phyloP scores from a whole-genome alignment of 805 yeast species.

The Candida fluviatilis region DNA sequence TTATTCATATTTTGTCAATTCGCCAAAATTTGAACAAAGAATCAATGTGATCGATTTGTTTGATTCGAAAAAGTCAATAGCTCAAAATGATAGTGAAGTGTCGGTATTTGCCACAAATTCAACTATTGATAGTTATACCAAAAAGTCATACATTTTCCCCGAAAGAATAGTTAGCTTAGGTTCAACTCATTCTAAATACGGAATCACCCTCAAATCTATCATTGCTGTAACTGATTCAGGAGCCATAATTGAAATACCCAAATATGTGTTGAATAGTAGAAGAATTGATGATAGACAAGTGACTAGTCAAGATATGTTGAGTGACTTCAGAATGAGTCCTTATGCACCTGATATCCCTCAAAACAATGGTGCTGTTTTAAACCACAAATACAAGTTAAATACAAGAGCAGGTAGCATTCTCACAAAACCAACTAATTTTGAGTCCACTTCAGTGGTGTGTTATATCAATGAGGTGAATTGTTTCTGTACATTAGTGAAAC shows the following conservation, averaged over 20 bases:
- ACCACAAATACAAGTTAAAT: conserved; percentile 33
- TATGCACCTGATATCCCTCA: conserved; percentile 61
- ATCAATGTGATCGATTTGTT: conserved; percentile 74
- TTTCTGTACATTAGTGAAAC: conserved; percentile 73
- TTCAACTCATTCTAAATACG: conserved; percentile 34
- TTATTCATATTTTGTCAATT: conserved; percentile 54
- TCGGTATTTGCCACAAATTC: conserved; percentile 31
- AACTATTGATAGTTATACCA: conserved; percentile 43
- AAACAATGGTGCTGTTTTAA: conserved; percentile 29
- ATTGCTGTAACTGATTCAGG: conserved; percentile 57
- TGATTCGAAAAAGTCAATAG: conserved; percentile 35
- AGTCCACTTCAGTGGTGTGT: conserved; percentile 75
- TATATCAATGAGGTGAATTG: conserved; percentile 56
- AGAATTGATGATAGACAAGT: conserved; percentile 55
- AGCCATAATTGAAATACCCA: conserved; percentile 67
- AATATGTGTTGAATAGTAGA: conserved; percentile 61
- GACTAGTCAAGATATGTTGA: conserved; percentile 45
- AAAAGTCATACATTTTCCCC: conserved; percentile 62
- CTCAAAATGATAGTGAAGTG: conserved; percentile 13
- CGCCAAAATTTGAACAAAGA: conserved; percentile 48
- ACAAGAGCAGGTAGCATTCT: conserved; percentile 19
- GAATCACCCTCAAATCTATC: conserved; percentile 48
- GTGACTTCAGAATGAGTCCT: conserved; percentile 55
- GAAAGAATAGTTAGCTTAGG: conserved; percentile 49
- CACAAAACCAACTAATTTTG: conserved; percentile 56